Evolutionary conservation across 805 yeast genomes (phyloP), one percentile per base, ranked within the genome.

Genomic region (Babjeviella inositovora): DNA sequence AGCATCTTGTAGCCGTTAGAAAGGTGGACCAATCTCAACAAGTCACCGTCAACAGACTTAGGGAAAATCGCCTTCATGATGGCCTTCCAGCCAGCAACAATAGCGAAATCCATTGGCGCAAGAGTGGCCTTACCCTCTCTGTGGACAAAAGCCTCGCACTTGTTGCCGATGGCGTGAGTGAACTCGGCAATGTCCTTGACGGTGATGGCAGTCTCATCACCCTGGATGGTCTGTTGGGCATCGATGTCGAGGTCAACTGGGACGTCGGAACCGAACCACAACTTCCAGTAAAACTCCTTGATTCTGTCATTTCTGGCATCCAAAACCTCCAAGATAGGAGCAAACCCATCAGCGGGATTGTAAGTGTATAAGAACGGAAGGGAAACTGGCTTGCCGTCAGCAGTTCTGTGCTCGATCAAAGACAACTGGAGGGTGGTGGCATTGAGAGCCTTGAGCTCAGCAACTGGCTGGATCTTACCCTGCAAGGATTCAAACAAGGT

Each of bases 71-170:
- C 85, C 60, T 79, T 82, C 59, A 90, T 87, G 46, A 90, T 87
- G 23, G 96, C 92, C 57, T 76, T 77, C 99, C 99, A 90, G 21
- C 98, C 97, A 38, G 85, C 70, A 28, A 90, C 96, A 49, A 90
- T 90, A 23, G 98, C 97, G 45, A 85, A 90, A 60, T 90, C 99
- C 97, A 90, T 87, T 42, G 99, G 99, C 23, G 97, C 98, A 38
- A 71, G 61, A 29, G 81, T 73, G 32, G 65, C 67, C 50, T 80
- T 76, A 33, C 85, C 90, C 23, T 80, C 68, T 59, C 94, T 72
- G 28, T 75, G 65, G 37, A 85, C 94, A 39, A 84, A 90, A 31
- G 92, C 94, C 57, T 90, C 97, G 51, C 94, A 84, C 35, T 77
- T 76, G 67, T 90, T 90, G 37, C 96, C 96, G 45, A 90, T 81